Percentiles rank a stretch among this genome's conserved stretches.
Evolutionary conservation across 805 yeast species (phyloP).

Genomic region (Candida pini): DNA sequence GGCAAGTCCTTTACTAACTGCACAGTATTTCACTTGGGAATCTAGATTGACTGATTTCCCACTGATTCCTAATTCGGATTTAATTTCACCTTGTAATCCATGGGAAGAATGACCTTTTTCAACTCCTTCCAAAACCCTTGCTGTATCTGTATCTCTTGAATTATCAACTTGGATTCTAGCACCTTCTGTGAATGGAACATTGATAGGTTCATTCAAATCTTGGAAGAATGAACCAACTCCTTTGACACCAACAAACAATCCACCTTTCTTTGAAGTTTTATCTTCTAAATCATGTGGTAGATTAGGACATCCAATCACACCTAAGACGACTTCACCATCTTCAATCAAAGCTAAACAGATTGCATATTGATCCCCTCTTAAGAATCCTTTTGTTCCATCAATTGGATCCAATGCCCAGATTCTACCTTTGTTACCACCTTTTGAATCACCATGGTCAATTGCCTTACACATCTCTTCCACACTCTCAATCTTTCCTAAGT

Average conservation of each 20-base stretch:
- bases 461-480: constrained; percentile 50
- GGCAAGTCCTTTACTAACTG: constrained; percentile 85
- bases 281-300: constrained; percentile 47
- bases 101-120: constrained; percentile 95
- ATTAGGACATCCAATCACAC: constrained; percentile 96
- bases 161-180: constrained; percentile 47
- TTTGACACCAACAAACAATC: constrained; percentile 63
- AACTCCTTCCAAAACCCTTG: constrained; percentile 85
- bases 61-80: constrained; percentile 54
- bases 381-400: constrained; percentile 96
- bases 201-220: constrained; percentile 32
- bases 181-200: constrained; percentile 31
- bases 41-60: constrained; percentile 68
- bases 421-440: constrained; percentile 75
- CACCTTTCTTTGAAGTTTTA: constrained; percentile 49
- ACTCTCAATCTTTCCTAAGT: constrained; percentile 38
- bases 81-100: constrained; percentile 74
- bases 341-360: constrained; percentile 88
- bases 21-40: constrained; percentile 94
- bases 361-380: constrained; percentile 95
- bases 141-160: constrained; percentile 37
- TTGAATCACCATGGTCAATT: constrained; percentile 74
- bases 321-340: constrained; percentile 78
- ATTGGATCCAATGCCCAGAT: constrained; percentile 98
- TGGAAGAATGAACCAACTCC: constrained; percentile 64